Percentiles rank a stretch among this genome's conserved stretches.
Conservation (phyloP, 345 rosid species). For the Ceriops decandra region DNA sequence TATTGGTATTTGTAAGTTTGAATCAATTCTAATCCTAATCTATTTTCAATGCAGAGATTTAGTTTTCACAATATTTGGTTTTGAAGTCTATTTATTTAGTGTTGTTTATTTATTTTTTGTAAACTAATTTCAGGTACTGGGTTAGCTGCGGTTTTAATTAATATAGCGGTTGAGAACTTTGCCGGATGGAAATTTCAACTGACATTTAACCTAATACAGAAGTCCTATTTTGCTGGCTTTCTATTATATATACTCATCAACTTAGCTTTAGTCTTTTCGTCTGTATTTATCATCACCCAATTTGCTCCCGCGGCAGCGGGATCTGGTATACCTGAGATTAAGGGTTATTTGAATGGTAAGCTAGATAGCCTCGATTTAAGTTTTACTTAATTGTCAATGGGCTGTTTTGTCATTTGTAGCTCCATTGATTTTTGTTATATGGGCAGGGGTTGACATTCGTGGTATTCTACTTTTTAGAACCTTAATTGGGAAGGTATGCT, state of each 20-base stretch:
- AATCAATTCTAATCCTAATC: background rate
- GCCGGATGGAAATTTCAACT: constrained; percentile 89
- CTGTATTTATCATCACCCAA: constrained; percentile 76
- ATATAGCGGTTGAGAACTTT: constrained; percentile 90
- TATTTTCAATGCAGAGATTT: background rate
- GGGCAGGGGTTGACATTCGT: constrained; percentile 76
- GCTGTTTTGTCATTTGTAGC: constrained; percentile 7
- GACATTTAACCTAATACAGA: constrained; percentile 78
- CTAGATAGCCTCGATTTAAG: background rate
- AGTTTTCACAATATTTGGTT: background rate
- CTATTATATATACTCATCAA: constrained; percentile 70
- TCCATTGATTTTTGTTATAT: constrained; percentile 5
- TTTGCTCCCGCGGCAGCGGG: constrained; percentile 99
- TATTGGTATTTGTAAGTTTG: constrained; percentile 68
- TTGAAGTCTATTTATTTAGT: background rate
- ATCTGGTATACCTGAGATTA: constrained; percentile 97
- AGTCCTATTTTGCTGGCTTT: constrained; percentile 83
- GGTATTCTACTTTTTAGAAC: constrained; percentile 95
- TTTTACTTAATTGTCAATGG: constrained; percentile 4
- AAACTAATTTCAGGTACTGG: constrained; percentile 67
- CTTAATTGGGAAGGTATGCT: constrained; percentile 83
- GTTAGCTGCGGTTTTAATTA: constrained; percentile 87
- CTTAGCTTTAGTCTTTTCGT: constrained; percentile 78
- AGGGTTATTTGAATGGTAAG: constrained; percentile 95
- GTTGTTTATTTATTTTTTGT: background rate